These are phyloP conservation scores for Backusella tarrabulga DNA, from an alignment of 192 early-diverging fungal genomes.

Conservation along the genomic window DNA sequence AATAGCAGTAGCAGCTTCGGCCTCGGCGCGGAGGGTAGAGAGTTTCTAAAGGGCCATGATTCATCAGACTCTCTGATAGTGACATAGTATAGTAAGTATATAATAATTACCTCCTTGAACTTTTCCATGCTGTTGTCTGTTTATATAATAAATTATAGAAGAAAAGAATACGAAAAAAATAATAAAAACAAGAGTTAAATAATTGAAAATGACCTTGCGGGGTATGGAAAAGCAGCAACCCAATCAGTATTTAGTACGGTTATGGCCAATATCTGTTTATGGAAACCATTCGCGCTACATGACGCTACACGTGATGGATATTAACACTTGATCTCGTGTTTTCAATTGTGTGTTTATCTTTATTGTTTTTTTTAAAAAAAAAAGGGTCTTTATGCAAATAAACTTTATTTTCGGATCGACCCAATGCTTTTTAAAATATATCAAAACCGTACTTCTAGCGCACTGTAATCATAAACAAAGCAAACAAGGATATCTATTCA, in stretches of 20 bases:
- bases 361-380: too few relatives aligned
- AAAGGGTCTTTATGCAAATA: too few relatives aligned
- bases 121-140: constrained; percentile 52
- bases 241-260: constrained; percentile 3
- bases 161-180: constrained; percentile 11
- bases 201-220: neutral
- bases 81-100: neutral
- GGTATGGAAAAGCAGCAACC: neutral
- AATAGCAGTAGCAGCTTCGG: constrained; percentile 58
- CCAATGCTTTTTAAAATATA: neutral
- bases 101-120: constrained; percentile 55
- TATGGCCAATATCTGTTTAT: constrained; percentile 12
- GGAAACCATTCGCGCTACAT: constrained; percentile 1
- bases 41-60: constrained; percentile 54
- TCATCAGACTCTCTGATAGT: neutral
- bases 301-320: neutral
- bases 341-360: neutral
- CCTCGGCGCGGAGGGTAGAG: constrained; percentile 58
- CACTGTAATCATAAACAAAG: neutral
- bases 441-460: neutral
- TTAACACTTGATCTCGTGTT: neutral
- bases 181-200: neutral
- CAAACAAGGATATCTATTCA: too few relatives aligned
- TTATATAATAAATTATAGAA: constrained; percentile 10
- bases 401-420: too few relatives aligned